Evolutionary conservation across 73 alveolate genomes (phyloP), one percentile per base, ranked within the genome.

Genomic region (Paraurostyla sp.): DNA sequence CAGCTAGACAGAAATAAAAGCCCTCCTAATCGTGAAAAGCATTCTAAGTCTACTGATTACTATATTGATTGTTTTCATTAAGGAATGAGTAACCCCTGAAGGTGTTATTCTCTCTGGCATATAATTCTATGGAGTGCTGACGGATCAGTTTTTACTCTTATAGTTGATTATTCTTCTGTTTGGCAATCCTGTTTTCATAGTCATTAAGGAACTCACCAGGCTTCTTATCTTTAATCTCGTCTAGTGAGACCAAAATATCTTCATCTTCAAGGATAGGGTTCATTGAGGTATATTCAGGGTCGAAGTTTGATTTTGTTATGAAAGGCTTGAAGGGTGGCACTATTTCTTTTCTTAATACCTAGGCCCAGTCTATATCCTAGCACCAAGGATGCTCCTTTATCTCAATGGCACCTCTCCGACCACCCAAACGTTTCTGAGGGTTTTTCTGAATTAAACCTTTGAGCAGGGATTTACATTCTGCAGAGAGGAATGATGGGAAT

Each of bases 341-440:
- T 25, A 18, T 36, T 73, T 93, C 86, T 71, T 93, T 83, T 62
- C 63, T 36, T 23, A 29, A 25, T 30, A 69, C 23, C 48, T 35
- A 40, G 40, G 91, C 86, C 96, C 96, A 95, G 48, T 93, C 97
- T 13, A 93, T 88, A 15, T 71, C 94, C 49, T 41, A 29, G 43
- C 92, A 86, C 75, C 71, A 91, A 7, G 69, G 78, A 22, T 71
- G 91, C 18, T 76, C 76, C 58, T 75, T 85, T n/a, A 91, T 71
- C 75, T 85, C 93, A 29, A 20, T 59, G 0, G 88, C 71, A 0
- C 91, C 89, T 18, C 58, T 46, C 0, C 43, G 4, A 9, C 45
- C 2, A 0, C 92, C 92, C 32, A 91, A 42, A 36, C 95, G 45
- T 27, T 56, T 81, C 41, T 35, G 42, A 27, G 95, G 92, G 38